phyloP scores from a whole-genome alignment of 805 yeast species.

The Kazachstania psychrophila region DNA sequence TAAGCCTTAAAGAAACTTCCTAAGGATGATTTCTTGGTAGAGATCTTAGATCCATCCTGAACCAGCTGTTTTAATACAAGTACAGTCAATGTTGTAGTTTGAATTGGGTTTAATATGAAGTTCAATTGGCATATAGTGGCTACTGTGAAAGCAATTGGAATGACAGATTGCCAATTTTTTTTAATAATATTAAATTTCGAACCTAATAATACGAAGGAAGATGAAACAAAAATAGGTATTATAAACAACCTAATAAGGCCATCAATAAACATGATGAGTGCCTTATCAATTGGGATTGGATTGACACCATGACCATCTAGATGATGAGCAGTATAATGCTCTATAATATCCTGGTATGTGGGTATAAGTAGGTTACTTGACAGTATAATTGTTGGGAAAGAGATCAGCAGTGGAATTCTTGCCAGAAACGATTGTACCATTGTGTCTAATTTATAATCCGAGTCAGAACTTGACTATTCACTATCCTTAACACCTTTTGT shows the following conservation, averaged over 20 bases:
- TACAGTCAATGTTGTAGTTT: slow-evolving; percentile 13
- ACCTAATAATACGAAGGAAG: slow-evolving; percentile 10
- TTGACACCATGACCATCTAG: not conserved
- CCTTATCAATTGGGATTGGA: too few relatives aligned
- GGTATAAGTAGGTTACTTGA: slow-evolving; percentile 22
- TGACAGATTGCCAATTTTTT: not conserved
- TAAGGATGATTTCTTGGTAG: too few relatives aligned
- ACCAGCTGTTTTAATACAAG: slow-evolving; percentile 8
- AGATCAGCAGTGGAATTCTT: slow-evolving; percentile 24
- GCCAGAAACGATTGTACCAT: slow-evolving; percentile 14
- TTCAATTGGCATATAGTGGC: slow-evolving; percentile 4
- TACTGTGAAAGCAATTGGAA: slow-evolving; percentile 4
- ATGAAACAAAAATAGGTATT: slow-evolving; percentile 18
- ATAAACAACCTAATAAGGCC: slow-evolving; percentile 7
- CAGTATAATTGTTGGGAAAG: slow-evolving; percentile 27
- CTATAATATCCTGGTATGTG: slow-evolving; percentile 7
- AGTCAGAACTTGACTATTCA: too few relatives aligned
- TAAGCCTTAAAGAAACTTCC: not conserved
- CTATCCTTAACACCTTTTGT: too few relatives aligned
- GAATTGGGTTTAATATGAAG: slow-evolving; percentile 9
- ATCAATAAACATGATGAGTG: slow-evolving; percentile 1
- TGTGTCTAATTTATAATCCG: too few relatives aligned
- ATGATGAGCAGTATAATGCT: not conserved
- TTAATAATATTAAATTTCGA: slow-evolving; percentile 4
- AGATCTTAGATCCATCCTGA: slow-evolving; percentile 2